A percentile compares a stretch with the other conserved stretches of the same genome.
Evolutionary conservation across 768 basidiomycete species (phyloP).

Genomic region (Boletus patriciae): DNA sequence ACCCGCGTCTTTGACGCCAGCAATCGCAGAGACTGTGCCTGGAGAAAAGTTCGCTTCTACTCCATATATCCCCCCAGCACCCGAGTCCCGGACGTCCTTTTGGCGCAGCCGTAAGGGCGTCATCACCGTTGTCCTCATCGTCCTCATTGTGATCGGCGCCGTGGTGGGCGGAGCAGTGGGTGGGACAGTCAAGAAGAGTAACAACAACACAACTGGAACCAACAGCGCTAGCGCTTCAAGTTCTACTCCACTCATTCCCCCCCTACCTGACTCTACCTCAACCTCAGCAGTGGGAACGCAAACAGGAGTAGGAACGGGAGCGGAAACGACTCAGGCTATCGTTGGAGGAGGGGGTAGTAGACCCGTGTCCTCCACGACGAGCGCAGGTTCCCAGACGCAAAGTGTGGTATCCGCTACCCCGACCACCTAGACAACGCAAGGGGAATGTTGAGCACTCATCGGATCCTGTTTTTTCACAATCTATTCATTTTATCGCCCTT

Average conservation of each 20-base stretch:
- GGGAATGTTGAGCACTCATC: not conserved
- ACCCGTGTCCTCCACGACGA: no score
- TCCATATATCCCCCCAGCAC: not conserved
- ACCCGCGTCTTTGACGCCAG: constrained; percentile 8
- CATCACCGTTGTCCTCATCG: constrained; percentile 37
- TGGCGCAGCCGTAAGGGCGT: constrained; percentile 50
- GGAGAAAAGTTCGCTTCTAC: constrained; percentile 12
- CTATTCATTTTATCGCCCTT: not conserved
- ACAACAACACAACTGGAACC: not conserved
- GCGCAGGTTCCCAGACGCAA: no score
- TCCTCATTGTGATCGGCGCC: constrained; percentile 47
- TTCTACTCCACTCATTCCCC: not conserved
- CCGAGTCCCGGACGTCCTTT: constrained; percentile 37
- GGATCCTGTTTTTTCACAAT: not conserved
- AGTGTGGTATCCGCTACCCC: no score
- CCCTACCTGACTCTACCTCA: not conserved
- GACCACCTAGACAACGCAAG: not conserved
- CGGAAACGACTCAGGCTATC: not conserved
- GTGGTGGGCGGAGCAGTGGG: constrained; percentile 62
- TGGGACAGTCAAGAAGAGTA: constrained; percentile 40
- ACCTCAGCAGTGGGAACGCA: accelerated
- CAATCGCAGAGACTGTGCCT: constrained; percentile 9
- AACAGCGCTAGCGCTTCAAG: not conserved
- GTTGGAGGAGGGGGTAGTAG: not conserved
- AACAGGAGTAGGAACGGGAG: no score